Base-by-base conservation (phyloP, 2,329 filamentous ascomycete genomes). In the Talaromyces islandicus region DNA sequence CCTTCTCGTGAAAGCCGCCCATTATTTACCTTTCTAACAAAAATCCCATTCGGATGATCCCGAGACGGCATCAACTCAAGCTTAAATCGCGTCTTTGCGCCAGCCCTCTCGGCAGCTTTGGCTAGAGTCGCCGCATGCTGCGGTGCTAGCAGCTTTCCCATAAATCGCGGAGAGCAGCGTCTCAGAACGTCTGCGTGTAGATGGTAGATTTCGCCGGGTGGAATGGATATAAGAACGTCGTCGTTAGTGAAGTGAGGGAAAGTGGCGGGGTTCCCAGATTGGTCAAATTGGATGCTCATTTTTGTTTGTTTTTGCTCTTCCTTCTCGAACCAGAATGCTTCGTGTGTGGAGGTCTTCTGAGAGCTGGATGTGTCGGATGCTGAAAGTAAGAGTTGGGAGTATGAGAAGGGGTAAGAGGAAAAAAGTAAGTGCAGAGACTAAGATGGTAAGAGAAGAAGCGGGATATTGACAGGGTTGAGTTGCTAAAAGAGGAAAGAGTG, bases 241-340 rank as follows among this genome's bases (percentile, higher is more conserved):
- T 73, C 77, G 52, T 76, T 74, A 27, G 58, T 32, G 63, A 72
- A 78, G 4, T 65, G 35, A 1, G 76, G 76, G 52, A 78, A 77
- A 3, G 57, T 61, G 21, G 63, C 64, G 1, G 60, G 11, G 17
- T 19, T 25, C 24, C 25, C 30, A 6, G 14, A 4, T 38, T 38
- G 14, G 35, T n/a, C 19, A 12, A 14, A 17, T 25, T 21, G 4
- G 51, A 54, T n/a, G 25, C 19, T 12, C 27, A 29, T 54, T 11
- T 54, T 54, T 21, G 9, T 54, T 10, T 21, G 11, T 54, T 10
- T 9, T 54, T 11, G n/a, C 7, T n/a, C 14, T n/a, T n/a, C 17
- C 12, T n/a, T 38, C 35, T 38, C 6, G 17, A 7, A n/a, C 14
- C 10, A 30, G 29, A 9, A 30, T 9, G 9, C 10, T 30, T 10